These are phyloP conservation scores for Lactifluus subvellereus DNA, from an alignment of 768 basidiomycete genomes.

Conservation along the genomic window DNA sequence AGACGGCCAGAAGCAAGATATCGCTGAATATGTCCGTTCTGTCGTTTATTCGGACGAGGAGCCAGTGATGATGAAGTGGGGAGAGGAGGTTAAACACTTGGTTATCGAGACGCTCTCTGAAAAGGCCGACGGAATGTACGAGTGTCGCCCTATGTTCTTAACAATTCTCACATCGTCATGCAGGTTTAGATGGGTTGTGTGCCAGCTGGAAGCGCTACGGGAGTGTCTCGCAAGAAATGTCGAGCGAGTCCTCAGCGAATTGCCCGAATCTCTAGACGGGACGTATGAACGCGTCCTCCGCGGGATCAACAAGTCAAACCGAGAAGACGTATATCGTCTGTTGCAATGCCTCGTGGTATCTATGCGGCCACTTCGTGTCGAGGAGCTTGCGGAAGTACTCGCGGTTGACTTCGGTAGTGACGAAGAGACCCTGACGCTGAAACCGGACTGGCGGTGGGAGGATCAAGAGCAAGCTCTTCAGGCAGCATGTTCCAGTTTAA, in stretches of 20 bases:
- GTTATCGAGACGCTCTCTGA: background rate
- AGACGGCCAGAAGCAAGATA: background rate
- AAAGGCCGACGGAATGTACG: background rate
- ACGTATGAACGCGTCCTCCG: background rate
- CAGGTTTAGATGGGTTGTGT: background rate
- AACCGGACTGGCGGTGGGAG: background rate
- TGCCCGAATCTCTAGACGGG: background rate
- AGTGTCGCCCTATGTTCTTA: background rate
- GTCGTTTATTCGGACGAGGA: constrained; percentile 29
- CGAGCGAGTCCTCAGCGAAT: background rate
- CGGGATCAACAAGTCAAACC: background rate
- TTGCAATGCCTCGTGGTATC: background rate
- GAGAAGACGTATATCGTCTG: background rate
- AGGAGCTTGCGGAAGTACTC: background rate
- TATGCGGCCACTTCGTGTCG: background rate
- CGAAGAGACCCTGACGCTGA: background rate
- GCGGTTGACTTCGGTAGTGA: background rate
- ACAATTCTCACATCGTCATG: background rate
- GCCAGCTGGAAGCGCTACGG: background rate
- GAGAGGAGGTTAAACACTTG: background rate
- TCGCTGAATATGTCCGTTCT: background rate
- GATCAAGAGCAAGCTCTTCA: background rate
- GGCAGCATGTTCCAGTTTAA: background rate
- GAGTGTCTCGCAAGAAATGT: background rate
- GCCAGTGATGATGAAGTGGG: background rate